Percentiles rank a stretch among this genome's conserved stretches.
These are phyloP conservation scores for Capillidium heterosporum DNA, from an alignment of 371 early-diverging fungal species.

Conservation along the genomic window DNA sequence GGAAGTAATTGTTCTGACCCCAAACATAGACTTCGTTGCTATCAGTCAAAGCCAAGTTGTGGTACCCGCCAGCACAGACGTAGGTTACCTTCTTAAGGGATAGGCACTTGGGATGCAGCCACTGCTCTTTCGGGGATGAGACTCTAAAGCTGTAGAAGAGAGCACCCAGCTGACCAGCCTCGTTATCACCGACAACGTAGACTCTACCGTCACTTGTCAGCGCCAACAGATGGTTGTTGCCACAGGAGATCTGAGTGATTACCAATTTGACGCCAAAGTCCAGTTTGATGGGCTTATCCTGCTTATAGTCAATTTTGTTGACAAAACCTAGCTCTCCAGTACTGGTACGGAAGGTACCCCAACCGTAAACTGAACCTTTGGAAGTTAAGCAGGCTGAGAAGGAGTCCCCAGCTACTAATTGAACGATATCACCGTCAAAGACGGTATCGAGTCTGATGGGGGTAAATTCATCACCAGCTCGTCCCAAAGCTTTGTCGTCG, in stretches of 20 bases:
- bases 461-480: constrained; percentile 35
- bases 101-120: constrained; percentile 9
- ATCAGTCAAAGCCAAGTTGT: constrained; percentile 60
- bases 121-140: neutral
- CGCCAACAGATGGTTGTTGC: neutral
- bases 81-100: constrained; percentile 33
- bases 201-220: constrained; percentile 9
- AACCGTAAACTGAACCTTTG: constrained; percentile 72
- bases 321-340: constrained; percentile 57
- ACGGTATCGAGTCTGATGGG: constrained; percentile 17
- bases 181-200: constrained; percentile 1
- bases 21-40: constrained; percentile 55
- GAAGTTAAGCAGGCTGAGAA: constrained; percentile 75
- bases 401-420: constrained; percentile 88
- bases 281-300: constrained; percentile 9
- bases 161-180: constrained; percentile 7
- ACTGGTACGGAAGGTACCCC: constrained; percentile 78
- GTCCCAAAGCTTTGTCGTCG: constrained; percentile 94
- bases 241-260: neutral
- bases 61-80: constrained; percentile 77
- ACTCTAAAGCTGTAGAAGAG: neutral
- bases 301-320: constrained; percentile 39
- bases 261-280: constrained; percentile 3
- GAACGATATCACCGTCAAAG: constrained; percentile 51
- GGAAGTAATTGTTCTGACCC: constrained; percentile 93